A percentile compares a stretch with the other conserved stretches of the same genome.
These are phyloP conservation scores for Waltiozyma sp. DNA, from an alignment of 1,139 yeast genomes.

Conservation along the genomic window DNA sequence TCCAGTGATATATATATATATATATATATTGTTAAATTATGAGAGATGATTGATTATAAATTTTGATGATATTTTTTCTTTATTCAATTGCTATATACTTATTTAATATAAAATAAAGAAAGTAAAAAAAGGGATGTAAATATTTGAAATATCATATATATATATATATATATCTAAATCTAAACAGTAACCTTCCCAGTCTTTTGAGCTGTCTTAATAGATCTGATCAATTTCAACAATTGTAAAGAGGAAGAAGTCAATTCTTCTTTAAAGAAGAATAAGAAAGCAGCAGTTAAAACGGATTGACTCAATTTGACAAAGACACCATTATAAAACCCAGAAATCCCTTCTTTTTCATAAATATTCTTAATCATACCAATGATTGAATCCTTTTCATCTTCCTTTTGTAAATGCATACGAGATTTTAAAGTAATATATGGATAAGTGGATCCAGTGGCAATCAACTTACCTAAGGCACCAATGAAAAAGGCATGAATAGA, in stretches of 20 bases:
- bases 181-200: background rate
- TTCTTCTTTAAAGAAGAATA: slow-evolving; percentile 87
- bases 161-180: background rate
- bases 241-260: slow-evolving; percentile 42
- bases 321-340: slow-evolving; percentile 73
- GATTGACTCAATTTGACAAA: slow-evolving; percentile 73
- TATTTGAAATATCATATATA: no score
- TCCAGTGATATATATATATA: no score
- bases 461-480: slow-evolving; percentile 83
- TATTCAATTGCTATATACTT: no score
- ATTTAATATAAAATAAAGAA: no score
- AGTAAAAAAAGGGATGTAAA: no score
- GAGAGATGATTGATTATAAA: no score
- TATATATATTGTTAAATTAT: background rate
- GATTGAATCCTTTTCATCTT: slow-evolving; percentile 8
- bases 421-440: slow-evolving; percentile 87
- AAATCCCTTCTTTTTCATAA: slow-evolving; percentile 54
- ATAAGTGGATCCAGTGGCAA: slow-evolving; percentile 79
- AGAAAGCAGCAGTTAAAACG: slow-evolving; percentile 78
- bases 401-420: slow-evolving; percentile 57
- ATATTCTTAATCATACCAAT: slow-evolving; percentile 31
- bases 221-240: slow-evolving; percentile 27
- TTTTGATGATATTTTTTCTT: background rate
- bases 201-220: background rate
- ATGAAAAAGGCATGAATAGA: slow-evolving; percentile 57